Base-by-base conservation (phyloP, 176 grass and related monocot species). In the Oryza glumipatula region DNA sequence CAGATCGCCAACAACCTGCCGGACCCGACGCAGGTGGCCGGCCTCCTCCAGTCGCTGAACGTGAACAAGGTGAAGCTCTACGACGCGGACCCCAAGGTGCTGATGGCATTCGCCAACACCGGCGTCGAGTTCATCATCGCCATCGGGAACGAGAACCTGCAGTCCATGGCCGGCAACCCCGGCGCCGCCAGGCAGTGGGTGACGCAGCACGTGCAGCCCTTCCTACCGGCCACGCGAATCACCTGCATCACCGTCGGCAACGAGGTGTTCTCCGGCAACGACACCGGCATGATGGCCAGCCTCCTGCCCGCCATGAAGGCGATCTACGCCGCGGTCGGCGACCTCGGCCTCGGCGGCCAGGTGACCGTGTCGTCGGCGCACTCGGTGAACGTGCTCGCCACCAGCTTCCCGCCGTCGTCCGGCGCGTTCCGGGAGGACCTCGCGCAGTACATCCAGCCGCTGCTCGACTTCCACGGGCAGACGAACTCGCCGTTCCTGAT, bases 61-160 rank as follows among this genome's bases (percentile, higher is more conserved):
- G 92, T 97, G 38, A 92, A 82, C 78, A 88, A 74, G 87, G 89
- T 97, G 85, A 97, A 94, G 91, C 88, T 97, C 14, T 97, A 97
- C 38, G 94, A 97, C 75, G 84, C 91, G 1, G 89, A 94, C 83
- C 74, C 89, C 6, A 91, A 72, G 26, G 94, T 97, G 43, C 82
- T 97, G 11, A 90, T 65, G 11, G 65, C 94, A 0, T 97, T 97
- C 82, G 85, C 91, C 54, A 89, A 93, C 80, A 81, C 89, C 0
- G 84, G 90, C 68, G 83, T 97, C 1, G 94, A 97, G 82, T 97
- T 97, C 89, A 92, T 90, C 76, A 97, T 97, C 78, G 46, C 91
- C 3, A 52, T 97, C 10, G 79, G 85, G 56, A 97, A 97, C 74
- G 91, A 87, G 51, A 97, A 97, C 70, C 52, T 97, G 8, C 76